Percentiles rank a stretch among this genome's conserved stretches.
Conservation (phyloP, 2,329 filamentous ascomycete genomes). For the Cytospora mali region DNA sequence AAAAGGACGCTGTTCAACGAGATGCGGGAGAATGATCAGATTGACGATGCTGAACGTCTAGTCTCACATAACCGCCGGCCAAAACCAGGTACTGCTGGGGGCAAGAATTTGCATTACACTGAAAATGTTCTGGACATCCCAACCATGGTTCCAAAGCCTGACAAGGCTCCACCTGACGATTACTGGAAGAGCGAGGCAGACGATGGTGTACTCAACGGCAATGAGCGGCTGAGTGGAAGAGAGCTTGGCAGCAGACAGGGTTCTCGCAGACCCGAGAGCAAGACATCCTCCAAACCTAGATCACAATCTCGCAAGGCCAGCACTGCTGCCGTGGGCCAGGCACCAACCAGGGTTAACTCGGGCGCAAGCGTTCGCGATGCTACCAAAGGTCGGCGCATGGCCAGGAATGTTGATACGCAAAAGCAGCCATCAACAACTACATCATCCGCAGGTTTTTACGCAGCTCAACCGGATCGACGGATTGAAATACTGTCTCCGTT, state of each 20-base stretch:
- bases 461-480: constrained; percentile 57
- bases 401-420: constrained; percentile 41
- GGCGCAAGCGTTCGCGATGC: constrained; percentile 39
- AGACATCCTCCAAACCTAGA: constrained; percentile 50
- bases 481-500: constrained; percentile 69
- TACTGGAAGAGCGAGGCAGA: constrained; percentile 78
- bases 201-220: constrained; percentile 52
- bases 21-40: constrained; percentile 83
- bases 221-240: constrained; percentile 51
- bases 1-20: constrained; percentile 90
- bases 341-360: constrained; percentile 53
- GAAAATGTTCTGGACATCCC: constrained; percentile 84
- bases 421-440: constrained; percentile 39
- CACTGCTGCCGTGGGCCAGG: constrained; percentile 43
- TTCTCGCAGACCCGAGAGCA: constrained; percentile 55
- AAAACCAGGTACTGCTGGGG: constrained; percentile 72
- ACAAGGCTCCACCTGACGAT: constrained; percentile 44
- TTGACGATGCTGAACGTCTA: constrained; percentile 87
- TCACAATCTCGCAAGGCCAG: constrained; percentile 63
- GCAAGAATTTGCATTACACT: constrained; percentile 88
- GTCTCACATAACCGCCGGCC: constrained; percentile 82
- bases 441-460: constrained; percentile 50
- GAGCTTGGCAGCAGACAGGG: constrained; percentile 55
- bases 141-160: constrained; percentile 39
- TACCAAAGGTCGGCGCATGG: constrained; percentile 34